Percentiles rank a stretch among this genome's conserved stretches.
These are phyloP conservation scores for Pseudomonodictys pantanalensis DNA, from an alignment of 495 filamentous ascomycete species.

Conservation along the genomic window DNA sequence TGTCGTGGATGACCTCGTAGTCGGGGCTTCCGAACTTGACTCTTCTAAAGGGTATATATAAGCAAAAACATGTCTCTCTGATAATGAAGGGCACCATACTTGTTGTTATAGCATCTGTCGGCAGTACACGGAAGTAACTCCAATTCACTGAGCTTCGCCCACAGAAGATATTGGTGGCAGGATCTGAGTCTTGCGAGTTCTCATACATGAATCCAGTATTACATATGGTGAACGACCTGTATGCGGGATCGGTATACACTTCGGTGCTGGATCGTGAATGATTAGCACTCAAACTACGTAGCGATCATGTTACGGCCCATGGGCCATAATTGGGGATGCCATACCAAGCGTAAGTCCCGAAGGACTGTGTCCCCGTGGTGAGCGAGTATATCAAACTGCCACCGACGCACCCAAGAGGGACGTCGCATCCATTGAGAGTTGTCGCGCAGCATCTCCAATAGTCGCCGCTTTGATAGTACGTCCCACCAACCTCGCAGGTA, in stretches of 20 bases:
- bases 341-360: slow-evolving; percentile 3
- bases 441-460: slow-evolving; percentile 17
- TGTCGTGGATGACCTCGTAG: too few species aligned
- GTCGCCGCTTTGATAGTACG: slow-evolving; percentile 10
- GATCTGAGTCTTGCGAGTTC: slow-evolving; percentile 13
- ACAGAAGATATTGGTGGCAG: slow-evolving; percentile 19
- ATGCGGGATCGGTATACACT: slow-evolving; percentile 9
- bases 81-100: too few species aligned
- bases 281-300: too few species aligned
- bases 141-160: slow-evolving; percentile 15
- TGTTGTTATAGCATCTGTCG: too few species aligned
- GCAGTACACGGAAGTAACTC: slow-evolving; percentile 7
- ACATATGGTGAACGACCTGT: slow-evolving; percentile 17
- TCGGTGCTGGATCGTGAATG: background rate
- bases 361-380: background rate
- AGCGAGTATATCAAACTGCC: slow-evolving; percentile 16
- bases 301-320: too few species aligned
- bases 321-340: too few species aligned
- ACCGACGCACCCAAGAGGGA: slow-evolving; percentile 5
- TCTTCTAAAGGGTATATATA: too few species aligned
- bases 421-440: slow-evolving; percentile 3
- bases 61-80: too few species aligned
- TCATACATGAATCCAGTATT: slow-evolving; percentile 21
- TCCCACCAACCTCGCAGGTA: slow-evolving; percentile 15
- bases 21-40: too few species aligned